phyloP scores from a whole-genome alignment of 2,329 filamentous ascomycete species.

The Gyromitra esculenta region DNA sequence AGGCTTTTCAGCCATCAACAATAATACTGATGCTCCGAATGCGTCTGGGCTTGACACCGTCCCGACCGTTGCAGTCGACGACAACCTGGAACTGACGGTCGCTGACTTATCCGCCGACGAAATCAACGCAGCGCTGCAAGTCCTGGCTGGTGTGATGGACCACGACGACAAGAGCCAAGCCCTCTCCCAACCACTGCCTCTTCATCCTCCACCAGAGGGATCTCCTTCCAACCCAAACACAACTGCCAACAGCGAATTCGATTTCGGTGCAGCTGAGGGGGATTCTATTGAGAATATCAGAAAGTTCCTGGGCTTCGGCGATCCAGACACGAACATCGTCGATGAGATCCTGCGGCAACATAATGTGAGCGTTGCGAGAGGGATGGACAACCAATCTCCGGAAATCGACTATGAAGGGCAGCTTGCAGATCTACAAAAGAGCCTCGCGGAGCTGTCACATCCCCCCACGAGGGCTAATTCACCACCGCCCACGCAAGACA shows the following conservation, averaged over 20 bases:
- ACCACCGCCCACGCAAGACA: slow-evolving; percentile 15
- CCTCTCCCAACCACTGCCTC: slow-evolving; percentile 6
- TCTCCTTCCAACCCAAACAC: neutral
- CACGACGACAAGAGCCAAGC: slow-evolving; percentile 30
- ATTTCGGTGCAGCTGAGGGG: slow-evolving; percentile 27
- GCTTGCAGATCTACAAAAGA: slow-evolving; percentile 39
- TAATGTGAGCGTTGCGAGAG: slow-evolving; percentile 29
- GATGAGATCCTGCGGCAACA: slow-evolving; percentile 28
- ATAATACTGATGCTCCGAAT: slow-evolving; percentile 3
- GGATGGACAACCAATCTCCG: slow-evolving; percentile 35
- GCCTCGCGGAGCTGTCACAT: slow-evolving; percentile 32
- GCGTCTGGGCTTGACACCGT: slow-evolving; percentile 3
- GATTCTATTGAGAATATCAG: slow-evolving; percentile 20
- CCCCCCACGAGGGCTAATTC: slow-evolving; percentile 33
- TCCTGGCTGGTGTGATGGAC: slow-evolving; percentile 33
- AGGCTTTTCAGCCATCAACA: neutral
- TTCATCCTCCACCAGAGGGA: neutral
- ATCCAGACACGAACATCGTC: neutral
- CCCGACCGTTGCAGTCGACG: slow-evolving; percentile 19
- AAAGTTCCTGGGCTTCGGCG: slow-evolving; percentile 21
- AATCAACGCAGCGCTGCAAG: slow-evolving; percentile 42
- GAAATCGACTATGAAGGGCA: slow-evolving; percentile 43
- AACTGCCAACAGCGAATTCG: slow-evolving; percentile 12
- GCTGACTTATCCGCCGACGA: slow-evolving; percentile 48
- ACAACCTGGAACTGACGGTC: slow-evolving; percentile 23